These are phyloP conservation scores for Mycena metata DNA, from an alignment of 768 basidiomycete species.

Conservation along the genomic window DNA sequence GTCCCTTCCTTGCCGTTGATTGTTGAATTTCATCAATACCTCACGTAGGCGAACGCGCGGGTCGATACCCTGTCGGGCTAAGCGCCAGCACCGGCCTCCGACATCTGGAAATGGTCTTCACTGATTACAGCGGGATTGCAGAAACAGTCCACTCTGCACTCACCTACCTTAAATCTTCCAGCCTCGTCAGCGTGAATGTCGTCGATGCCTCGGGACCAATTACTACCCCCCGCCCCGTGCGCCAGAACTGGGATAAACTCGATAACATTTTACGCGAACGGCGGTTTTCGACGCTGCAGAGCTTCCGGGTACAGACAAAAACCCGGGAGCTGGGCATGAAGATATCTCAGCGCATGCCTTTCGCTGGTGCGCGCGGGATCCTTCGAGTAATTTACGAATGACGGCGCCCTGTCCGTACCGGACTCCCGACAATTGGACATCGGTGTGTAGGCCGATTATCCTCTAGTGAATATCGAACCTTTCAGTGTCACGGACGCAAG, in stretches of 20 bases:
- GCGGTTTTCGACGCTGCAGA: conserved; percentile 6
- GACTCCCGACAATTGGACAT: too few species aligned
- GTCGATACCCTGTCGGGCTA: background rate
- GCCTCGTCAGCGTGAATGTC: background rate
- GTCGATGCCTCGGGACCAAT: background rate
- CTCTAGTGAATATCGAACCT: too few species aligned
- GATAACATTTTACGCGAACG: background rate
- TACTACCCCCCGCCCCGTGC: background rate
- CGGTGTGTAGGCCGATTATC: too few species aligned
- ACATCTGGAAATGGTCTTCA: background rate
- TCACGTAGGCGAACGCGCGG: background rate
- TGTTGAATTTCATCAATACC: background rate
- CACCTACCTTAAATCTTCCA: background rate
- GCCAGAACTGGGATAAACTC: background rate
- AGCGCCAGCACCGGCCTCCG: conserved; percentile 6
- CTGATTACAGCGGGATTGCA: background rate
- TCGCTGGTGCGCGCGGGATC: background rate
- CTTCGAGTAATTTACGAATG: background rate
- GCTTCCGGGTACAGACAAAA: background rate
- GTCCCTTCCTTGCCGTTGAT: background rate
- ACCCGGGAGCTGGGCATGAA: background rate
- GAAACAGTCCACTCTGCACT: background rate
- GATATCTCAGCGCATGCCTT: background rate
- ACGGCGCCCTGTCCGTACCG: too few species aligned
- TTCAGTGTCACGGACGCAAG: too few species aligned